Evolutionary conservation across 1,284 basidiomycete genomes (phyloP).

Genomic region (Chondrostereum purpureum): DNA sequence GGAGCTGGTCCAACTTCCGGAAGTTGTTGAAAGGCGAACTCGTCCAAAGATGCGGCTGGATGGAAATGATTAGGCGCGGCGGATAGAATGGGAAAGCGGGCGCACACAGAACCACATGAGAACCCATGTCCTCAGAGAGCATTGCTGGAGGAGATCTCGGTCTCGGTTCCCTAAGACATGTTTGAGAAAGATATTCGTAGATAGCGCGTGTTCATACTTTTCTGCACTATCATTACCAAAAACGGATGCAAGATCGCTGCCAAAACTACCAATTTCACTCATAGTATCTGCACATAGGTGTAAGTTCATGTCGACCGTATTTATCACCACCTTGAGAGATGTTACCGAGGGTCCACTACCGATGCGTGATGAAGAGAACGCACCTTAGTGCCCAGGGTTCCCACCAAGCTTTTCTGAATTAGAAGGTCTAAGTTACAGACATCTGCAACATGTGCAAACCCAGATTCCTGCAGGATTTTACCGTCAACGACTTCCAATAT

Average conservation of each 20-base stretch:
- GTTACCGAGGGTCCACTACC: slow-evolving; percentile 1
- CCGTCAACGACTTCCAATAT: background rate
- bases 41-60: slow-evolving; percentile 69
- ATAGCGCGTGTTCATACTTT: no score
- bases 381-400: slow-evolving; percentile 32
- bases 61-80: slow-evolving; percentile 8
- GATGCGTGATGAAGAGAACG: slow-evolving; percentile 13
- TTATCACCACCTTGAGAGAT: slow-evolving; percentile 38
- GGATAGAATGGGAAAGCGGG: slow-evolving; percentile 14
- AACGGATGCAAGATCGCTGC: slow-evolving; percentile 36
- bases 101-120: slow-evolving; percentile 30
- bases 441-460: slow-evolving; percentile 67
- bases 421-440: slow-evolving; percentile 41
- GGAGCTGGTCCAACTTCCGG: slow-evolving; percentile 73
- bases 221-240: no score
- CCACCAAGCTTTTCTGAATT: slow-evolving; percentile 27
- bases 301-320: slow-evolving; percentile 41
- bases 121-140: slow-evolving; percentile 23
- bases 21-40: slow-evolving; percentile 70
- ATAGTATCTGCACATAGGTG: slow-evolving; percentile 69
- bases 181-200: no score
- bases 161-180: slow-evolving; percentile 19
- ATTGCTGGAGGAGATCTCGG: slow-evolving; percentile 30
- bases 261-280: slow-evolving; percentile 45
- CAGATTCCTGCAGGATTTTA: slow-evolving; percentile 32